Evolutionary conservation across 1,284 basidiomycete species (phyloP), one percentile per base, ranked within the genome.

Genomic region (Fomitopsis schrenkii): DNA sequence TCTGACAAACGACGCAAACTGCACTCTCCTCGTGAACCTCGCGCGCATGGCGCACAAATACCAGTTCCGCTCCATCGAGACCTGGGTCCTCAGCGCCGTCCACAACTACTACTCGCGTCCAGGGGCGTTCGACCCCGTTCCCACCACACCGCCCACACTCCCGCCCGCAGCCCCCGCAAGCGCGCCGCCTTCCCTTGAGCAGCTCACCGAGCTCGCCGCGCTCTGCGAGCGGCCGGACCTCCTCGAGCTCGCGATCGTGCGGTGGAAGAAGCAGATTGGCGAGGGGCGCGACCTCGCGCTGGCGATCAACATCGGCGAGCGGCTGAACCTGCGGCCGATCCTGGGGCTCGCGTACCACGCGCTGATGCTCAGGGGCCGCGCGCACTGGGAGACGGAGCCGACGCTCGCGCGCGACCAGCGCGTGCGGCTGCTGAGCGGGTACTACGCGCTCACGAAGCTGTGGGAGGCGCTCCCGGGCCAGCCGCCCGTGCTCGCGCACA

Each of bases 11-110:
- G 77, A 79, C 44, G 76, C 76, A 22, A 76, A 79, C 64, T 74
- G 69, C 57, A 71, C 73, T 28, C 78, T 77, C 65, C 69, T 83
- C 57, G 77, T 79, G 59, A 74, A 80, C 64, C 78, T 84, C 60
- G 77, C 80, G 19, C 79, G 79, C 10, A 81, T 84, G 59, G 77
- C 82, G 5, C 82, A 84, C 72, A 84, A 84, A 61, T 84, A 84
- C 68, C 80, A 81, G 59, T 84, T 83, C 69, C 75, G 79, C 33
- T 77, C 75, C n/a, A 77, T 80, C 58, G 80, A 83, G 67, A 69
- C 62, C 42, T 84, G 83, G 83, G 78, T 80, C 0, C 72, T 83
- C 55, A 64, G 71, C 50, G 79, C 78, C 19, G 74, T 83, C 55
- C 74, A 76, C 67, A 65, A 67, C 56, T 77, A 71, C 66, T 78